Percentiles rank a stretch among this genome's conserved stretches.
Conservation (phyloP, 2,329 filamentous ascomycete genomes). For the Paecilomyces variotii region DNA sequence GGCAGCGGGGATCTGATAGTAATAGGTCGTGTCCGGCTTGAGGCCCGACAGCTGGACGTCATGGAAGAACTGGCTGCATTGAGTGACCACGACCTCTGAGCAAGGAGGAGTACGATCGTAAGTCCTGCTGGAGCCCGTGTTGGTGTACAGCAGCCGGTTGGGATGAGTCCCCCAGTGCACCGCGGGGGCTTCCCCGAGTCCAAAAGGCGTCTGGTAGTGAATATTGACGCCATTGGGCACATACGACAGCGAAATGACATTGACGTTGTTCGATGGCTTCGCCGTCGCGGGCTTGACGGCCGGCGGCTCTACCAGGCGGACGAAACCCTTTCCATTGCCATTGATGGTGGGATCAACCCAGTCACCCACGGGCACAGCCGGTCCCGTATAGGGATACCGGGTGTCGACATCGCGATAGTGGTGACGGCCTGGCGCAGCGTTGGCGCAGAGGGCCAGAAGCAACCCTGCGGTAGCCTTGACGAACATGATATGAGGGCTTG, state of each 20-base stretch:
- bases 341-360: conserved; percentile 45
- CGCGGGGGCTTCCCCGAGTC: conserved; percentile 37
- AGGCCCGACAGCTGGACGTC: conserved; percentile 40
- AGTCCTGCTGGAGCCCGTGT: conserved; percentile 35
- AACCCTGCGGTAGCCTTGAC: neutral
- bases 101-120: conserved; percentile 45
- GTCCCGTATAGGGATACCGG: conserved; percentile 41
- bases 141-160: conserved; percentile 24
- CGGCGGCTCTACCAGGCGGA: conserved; percentile 43
- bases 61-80: conserved; percentile 47
- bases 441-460: neutral
- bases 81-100: conserved; percentile 38
- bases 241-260: conserved; percentile 44
- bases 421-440: neutral
- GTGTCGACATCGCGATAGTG: neutral
- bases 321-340: conserved; percentile 46
- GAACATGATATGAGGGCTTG: neutral
- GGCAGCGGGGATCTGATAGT: conserved; percentile 42
- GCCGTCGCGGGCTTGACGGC: conserved; percentile 38
- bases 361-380: conserved; percentile 42
- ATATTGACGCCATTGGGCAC: conserved; percentile 44
- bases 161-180: conserved; percentile 38
- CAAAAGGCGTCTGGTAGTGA: conserved; percentile 48
- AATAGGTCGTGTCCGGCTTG: conserved; percentile 41
- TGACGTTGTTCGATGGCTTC: conserved; percentile 45